These are phyloP conservation scores for Curvularia verruculosa DNA, from an alignment of 2,329 filamentous ascomycete genomes.

Conservation along the genomic window DNA sequence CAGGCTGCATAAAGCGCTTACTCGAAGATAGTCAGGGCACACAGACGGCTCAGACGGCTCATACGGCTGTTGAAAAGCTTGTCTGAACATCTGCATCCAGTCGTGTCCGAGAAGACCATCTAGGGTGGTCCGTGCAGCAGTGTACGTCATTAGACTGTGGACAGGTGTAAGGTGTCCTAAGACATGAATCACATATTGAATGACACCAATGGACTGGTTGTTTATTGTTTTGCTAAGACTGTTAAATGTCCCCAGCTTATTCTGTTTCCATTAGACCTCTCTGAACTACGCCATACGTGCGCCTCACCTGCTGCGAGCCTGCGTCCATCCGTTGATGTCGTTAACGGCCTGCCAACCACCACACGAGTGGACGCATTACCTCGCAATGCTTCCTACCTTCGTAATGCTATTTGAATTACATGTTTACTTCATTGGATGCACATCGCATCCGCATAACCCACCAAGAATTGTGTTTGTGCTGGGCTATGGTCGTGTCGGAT, in stretches of 20 bases:
- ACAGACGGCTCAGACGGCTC: neutral
- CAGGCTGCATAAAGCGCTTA: neutral
- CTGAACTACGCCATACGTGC: neutral
- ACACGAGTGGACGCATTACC: neutral
- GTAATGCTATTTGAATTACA: too few relatives aligned
- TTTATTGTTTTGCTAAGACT: neutral
- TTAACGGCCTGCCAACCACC: neutral
- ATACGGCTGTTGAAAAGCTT: constrained; percentile 6
- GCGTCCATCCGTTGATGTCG: neutral
- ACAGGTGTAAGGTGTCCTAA: constrained; percentile 2
- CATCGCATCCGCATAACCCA: neutral
- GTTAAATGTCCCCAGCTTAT: too few relatives aligned
- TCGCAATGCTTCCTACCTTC: too few relatives aligned
- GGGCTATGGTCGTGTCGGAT: neutral
- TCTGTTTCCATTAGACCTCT: neutral
- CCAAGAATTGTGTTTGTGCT: neutral
- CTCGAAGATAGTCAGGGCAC: neutral
- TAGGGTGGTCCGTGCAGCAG: constrained; percentile 6
- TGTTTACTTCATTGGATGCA: neutral
- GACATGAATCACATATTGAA: neutral
- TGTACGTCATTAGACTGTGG: neutral
- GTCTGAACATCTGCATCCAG: constrained; percentile 2
- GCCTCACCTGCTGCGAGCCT: neutral
- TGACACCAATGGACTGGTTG: neutral
- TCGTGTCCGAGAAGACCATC: neutral